phyloP scores from a whole-genome alignment of 345 rosid species.

The Pistacia atlantica region DNA sequence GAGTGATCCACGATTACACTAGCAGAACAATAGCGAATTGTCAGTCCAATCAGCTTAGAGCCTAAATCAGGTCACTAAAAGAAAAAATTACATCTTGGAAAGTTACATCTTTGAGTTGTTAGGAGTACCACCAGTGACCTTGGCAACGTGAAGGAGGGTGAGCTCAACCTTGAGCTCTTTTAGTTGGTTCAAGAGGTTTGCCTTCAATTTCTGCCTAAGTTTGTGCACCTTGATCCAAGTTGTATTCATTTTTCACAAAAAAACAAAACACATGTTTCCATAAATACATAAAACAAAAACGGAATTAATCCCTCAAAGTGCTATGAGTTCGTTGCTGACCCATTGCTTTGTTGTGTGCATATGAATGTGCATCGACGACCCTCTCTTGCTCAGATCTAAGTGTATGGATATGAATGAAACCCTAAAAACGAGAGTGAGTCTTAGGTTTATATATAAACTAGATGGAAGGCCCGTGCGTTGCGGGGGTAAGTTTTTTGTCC shows the following conservation, averaged over 20 bases:
- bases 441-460: background rate
- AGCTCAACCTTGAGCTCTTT: slow-evolving; percentile 70
- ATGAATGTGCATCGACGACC: slow-evolving; percentile 10
- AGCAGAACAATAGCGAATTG: too few relatives aligned
- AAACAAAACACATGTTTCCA: background rate
- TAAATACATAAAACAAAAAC: background rate
- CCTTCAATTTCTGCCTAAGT: slow-evolving; percentile 58
- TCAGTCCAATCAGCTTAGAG: too few relatives aligned
- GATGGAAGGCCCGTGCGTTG: too few relatives aligned
- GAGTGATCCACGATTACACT: too few relatives aligned
- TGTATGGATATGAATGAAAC: slow-evolving; percentile 12
- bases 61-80: too few relatives aligned
- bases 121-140: slow-evolving; percentile 74
- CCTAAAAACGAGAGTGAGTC: slow-evolving; percentile 11
- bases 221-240: slow-evolving; percentile 75
- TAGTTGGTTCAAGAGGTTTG: slow-evolving; percentile 55
- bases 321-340: slow-evolving; percentile 5
- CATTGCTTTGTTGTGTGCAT: slow-evolving; percentile 18
- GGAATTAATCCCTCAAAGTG: background rate
- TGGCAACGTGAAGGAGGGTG: slow-evolving; percentile 70
- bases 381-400: background rate
- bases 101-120: slow-evolving; percentile 31
- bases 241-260: slow-evolving; percentile 10
- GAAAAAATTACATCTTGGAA: slow-evolving; percentile 49
- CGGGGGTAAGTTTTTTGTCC: too few relatives aligned